Evolutionary conservation across 2,329 filamentous ascomycete species (phyloP).

Genomic region (Calonectria ilicicola): DNA sequence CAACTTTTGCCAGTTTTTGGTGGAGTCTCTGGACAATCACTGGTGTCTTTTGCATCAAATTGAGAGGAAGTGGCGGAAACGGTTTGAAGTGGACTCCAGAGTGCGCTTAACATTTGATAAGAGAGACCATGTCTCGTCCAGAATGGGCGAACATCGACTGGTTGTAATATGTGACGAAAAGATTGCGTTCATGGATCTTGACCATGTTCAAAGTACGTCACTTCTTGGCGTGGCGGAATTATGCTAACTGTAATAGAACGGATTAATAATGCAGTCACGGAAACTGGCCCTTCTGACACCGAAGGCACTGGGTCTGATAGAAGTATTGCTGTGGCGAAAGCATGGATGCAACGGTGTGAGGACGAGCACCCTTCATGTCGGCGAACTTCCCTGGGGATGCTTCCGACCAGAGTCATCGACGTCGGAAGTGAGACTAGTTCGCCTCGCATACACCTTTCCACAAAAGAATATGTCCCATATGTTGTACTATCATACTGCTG

Average conservation of each 20-base stretch:
- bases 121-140: background rate
- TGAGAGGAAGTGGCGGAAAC: background rate
- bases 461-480: background rate
- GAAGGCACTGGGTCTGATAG: background rate
- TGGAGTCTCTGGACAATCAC: background rate
- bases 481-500: background rate
- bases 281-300: background rate
- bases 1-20: background rate
- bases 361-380: background rate
- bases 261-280: background rate
- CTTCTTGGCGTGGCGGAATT: background rate
- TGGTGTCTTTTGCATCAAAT: background rate
- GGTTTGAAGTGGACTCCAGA: background rate
- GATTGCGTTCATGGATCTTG: background rate
- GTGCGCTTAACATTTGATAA: background rate
- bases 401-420: background rate
- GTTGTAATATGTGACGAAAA: background rate
- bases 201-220: background rate
- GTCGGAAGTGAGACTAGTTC: background rate
- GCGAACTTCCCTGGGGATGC: background rate
- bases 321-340: background rate
- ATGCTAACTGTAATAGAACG: background rate
- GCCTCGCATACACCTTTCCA: background rate
- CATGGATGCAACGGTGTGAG: background rate
- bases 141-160: background rate